A percentile compares a stretch with the other conserved stretches of the same genome.
These are phyloP conservation scores for Pelargonium exstipulatum DNA, from an alignment of 441 rosid genomes.

Conservation along the genomic window DNA sequence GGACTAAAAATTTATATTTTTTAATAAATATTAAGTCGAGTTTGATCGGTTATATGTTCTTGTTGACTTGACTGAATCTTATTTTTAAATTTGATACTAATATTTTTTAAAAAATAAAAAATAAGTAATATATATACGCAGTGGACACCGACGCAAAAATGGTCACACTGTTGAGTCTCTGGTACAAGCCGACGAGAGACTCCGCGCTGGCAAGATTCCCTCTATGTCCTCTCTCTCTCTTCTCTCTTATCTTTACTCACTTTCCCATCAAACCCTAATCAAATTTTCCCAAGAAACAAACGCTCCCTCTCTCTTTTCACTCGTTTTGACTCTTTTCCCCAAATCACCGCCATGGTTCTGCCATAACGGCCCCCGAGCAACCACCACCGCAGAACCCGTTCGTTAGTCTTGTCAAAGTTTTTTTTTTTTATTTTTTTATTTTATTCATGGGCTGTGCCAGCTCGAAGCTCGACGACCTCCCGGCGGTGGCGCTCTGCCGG, in stretches of 20 bases:
- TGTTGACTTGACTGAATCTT: too few relatives aligned
- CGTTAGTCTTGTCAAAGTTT: conserved; percentile 5
- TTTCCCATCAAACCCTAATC: neutral
- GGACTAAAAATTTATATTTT: too few relatives aligned
- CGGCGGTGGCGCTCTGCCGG: conserved; percentile 85
- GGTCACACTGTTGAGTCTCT: conserved; percentile 8
- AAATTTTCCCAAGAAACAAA: conserved; percentile 36
- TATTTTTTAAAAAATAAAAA: too few relatives aligned
- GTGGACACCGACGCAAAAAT: conserved; percentile 33
- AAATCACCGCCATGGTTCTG: neutral
- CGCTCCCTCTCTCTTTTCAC: conserved; percentile 11
- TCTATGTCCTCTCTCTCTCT: conserved; percentile 19
- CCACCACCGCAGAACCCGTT: conserved; percentile 14
- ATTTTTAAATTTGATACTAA: too few relatives aligned
- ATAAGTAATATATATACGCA: too few relatives aligned
- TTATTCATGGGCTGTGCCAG: conserved; percentile 61
- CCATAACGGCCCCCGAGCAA: neutral
- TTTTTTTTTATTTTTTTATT: too few relatives aligned
- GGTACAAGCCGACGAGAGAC: conserved; percentile 44
- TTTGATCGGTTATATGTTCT: too few relatives aligned
- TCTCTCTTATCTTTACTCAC: conserved; percentile 5
- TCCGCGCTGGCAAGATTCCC: conserved; percentile 70
- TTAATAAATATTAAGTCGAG: too few relatives aligned
- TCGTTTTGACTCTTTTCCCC: neutral
- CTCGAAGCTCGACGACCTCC: conserved; percentile 87